Conservation (phyloP, 2,329 filamentous ascomycete species). For the Aspergillus clavatus region DNA sequence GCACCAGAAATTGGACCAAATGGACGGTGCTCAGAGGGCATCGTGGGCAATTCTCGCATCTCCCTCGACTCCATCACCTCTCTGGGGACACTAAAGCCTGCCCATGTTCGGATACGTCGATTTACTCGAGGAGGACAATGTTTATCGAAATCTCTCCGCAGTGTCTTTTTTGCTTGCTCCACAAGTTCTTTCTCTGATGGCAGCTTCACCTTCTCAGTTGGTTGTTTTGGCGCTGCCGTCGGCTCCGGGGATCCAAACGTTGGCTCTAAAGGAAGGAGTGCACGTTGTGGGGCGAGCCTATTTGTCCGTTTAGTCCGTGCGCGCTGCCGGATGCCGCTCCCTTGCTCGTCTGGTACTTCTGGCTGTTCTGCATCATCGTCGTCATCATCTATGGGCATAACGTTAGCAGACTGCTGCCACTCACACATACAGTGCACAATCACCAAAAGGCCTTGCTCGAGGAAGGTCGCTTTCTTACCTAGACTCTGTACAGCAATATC, state of each 20-base stretch:
- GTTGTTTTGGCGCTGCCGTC: background rate
- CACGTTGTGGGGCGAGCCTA: too few species aligned
- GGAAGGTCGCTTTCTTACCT: background rate
- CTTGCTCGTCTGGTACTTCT: too few species aligned
- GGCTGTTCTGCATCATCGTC: too few species aligned
- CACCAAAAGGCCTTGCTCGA: background rate
- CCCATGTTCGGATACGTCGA: conserved; percentile 2
- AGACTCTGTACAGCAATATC: background rate
- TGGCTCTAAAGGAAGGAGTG: too few species aligned
- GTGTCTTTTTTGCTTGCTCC: background rate
- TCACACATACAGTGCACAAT: background rate
- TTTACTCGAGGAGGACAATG: background rate
- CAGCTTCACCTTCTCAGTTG: background rate
- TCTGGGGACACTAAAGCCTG: background rate
- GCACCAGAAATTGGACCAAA: background rate
- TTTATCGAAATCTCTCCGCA: background rate
- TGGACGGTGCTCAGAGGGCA: background rate
- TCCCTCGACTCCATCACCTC: background rate
- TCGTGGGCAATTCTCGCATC: background rate
- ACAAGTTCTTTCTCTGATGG: background rate
- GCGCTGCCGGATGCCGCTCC: background rate
- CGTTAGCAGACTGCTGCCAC: background rate
- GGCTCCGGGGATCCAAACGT: background rate
- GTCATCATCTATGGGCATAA: too few species aligned
- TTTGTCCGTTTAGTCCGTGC: background rate